Evolutionary conservation across 2,329 filamentous ascomycete species (phyloP).

Genomic region (Neoarthrinium moseri): DNA sequence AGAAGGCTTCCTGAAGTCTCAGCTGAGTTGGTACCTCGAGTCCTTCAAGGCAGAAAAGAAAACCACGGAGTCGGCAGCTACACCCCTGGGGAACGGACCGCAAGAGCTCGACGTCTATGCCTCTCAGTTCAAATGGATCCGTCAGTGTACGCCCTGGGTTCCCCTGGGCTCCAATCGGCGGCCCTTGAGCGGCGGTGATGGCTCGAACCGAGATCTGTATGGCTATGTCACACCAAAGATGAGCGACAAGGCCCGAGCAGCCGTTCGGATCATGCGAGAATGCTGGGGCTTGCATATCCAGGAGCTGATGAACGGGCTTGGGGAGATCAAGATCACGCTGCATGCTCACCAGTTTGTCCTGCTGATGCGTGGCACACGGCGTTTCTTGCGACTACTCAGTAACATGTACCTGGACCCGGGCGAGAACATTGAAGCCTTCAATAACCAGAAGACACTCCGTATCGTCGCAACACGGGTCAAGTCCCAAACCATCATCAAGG

Average conservation of each 20-base stretch:
- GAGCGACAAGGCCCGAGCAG: slow-evolving; percentile 39
- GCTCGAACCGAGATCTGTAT: slow-evolving; percentile 17
- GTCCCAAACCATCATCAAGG: slow-evolving; percentile 32
- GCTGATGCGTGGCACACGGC: slow-evolving; percentile 38
- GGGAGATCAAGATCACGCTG: slow-evolving; percentile 38
- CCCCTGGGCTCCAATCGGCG: slow-evolving; percentile 23
- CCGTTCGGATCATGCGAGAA: slow-evolving; percentile 42
- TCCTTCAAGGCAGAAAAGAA: slow-evolving; percentile 6
- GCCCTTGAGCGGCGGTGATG: not conserved
- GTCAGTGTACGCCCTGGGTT: slow-evolving; percentile 39
- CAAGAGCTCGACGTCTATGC: slow-evolving; percentile 5
- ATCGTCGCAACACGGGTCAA: slow-evolving; percentile 35
- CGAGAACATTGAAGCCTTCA: slow-evolving; percentile 36
- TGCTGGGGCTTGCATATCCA: slow-evolving; percentile 50
- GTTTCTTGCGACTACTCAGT: slow-evolving; percentile 31
- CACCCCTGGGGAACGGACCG: not conserved
- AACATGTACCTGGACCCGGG: slow-evolving; percentile 28
- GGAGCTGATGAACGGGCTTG: slow-evolving; percentile 42
- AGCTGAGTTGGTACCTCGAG: slow-evolving; percentile 43
- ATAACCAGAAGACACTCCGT: slow-evolving; percentile 25
- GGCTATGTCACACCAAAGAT: slow-evolving; percentile 27
- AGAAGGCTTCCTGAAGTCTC: slow-evolving; percentile 44
- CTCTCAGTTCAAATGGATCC: slow-evolving; percentile 37
- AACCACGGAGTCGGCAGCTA: not conserved
- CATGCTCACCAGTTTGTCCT: slow-evolving; percentile 40